phyloP scores from a whole-genome alignment of 2,329 filamentous ascomycete species.

The Colletotrichum echinochloae region DNA sequence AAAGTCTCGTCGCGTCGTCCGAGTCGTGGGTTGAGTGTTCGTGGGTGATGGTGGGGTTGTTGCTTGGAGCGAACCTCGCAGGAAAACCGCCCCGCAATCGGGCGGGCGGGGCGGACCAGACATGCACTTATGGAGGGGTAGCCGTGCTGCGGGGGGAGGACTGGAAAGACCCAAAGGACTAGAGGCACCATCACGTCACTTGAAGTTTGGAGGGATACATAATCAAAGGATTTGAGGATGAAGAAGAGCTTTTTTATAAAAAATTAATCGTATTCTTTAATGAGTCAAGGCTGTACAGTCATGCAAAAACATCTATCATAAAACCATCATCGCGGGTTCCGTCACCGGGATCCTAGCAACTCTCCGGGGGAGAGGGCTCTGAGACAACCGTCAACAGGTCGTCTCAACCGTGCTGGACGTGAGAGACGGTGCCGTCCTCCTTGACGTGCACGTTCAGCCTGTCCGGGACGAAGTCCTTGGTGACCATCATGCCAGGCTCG shows the following conservation, averaged over 20 bases:
- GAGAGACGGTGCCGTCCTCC: conserved; percentile 70
- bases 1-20: conserved; percentile 36
- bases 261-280: background rate
- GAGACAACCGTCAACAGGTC: background rate
- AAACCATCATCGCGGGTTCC: background rate
- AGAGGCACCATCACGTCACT: conserved; percentile 30
- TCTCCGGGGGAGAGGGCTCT: background rate
- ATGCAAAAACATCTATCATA: conserved; percentile 5
- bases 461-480: conserved; percentile 65
- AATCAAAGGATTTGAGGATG: background rate
- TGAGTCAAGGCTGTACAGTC: background rate
- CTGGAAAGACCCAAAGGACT: background rate
- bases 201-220: background rate
- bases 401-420: conserved; percentile 66
- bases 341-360: background rate
- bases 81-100: conserved; percentile 40
- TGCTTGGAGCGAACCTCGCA: conserved; percentile 41
- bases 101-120: conserved; percentile 46
- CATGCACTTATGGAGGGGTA: conserved; percentile 41
- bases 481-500: conserved; percentile 67
- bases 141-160: background rate
- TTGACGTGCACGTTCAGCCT: conserved; percentile 71
- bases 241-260: background rate
- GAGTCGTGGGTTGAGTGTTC: conserved; percentile 28
- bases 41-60: conserved; percentile 34